Evolutionary conservation across 2,329 filamentous ascomycete genomes (phyloP).

Genomic region (Onygenales sp.): DNA sequence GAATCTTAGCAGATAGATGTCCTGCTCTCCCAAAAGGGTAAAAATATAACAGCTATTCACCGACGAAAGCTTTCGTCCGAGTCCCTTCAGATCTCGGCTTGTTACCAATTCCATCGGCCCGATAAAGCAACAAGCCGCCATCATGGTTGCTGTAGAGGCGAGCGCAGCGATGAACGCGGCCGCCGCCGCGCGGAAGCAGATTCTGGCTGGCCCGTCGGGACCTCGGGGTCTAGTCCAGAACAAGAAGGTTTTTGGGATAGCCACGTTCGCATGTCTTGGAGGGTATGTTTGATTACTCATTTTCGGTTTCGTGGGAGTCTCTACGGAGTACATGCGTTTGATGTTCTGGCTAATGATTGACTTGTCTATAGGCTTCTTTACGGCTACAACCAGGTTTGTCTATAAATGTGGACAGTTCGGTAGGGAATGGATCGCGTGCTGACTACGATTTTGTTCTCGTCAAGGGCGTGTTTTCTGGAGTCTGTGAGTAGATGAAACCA

Average conservation of each 20-base stretch:
- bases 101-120: neutral
- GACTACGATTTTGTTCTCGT: slow-evolving; percentile 5
- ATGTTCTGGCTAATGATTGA: slow-evolving; percentile 37
- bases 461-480: slow-evolving; percentile 15
- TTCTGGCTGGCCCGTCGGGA: slow-evolving; percentile 45
- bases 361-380: slow-evolving; percentile 34
- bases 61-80: neutral
- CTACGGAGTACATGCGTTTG: slow-evolving; percentile 34
- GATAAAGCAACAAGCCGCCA: neutral
- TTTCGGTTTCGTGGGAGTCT: neutral
- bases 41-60: too few relatives aligned
- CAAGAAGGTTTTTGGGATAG: slow-evolving; percentile 51
- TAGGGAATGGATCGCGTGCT: neutral
- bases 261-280: slow-evolving; percentile 54
- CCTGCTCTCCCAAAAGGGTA: too few relatives aligned
- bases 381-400: slow-evolving; percentile 20
- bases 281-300: slow-evolving; percentile 22
- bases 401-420: neutral
- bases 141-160: slow-evolving; percentile 2
- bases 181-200: slow-evolving; percentile 43
- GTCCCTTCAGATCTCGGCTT: neutral
- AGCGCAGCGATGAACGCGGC: slow-evolving; percentile 35
- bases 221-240: slow-evolving; percentile 49
- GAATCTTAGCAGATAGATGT: too few relatives aligned
- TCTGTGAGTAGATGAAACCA: slow-evolving; percentile 2